Conservation (phyloP, 2,329 filamentous ascomycete species). For the Fusarium oxysporum region DNA sequence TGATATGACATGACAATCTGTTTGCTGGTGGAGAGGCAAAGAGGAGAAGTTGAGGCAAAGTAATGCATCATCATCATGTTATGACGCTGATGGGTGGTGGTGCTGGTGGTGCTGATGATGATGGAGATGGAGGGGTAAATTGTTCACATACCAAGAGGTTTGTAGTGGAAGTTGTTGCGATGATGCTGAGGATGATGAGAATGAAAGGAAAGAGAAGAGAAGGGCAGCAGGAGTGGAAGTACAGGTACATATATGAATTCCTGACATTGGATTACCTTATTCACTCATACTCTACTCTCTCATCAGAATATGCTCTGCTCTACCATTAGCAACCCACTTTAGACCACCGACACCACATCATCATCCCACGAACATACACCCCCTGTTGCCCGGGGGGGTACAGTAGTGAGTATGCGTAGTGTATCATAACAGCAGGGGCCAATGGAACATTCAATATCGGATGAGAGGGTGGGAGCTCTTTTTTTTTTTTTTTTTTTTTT, state of each 20-base stretch:
- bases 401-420: not conserved
- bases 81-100: constrained; percentile 14
- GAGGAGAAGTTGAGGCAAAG: not conserved
- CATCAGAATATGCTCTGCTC: not conserved
- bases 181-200: constrained; percentile 33
- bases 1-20: constrained; percentile 23
- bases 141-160: constrained; percentile 17
- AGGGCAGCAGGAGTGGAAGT: constrained; percentile 32
- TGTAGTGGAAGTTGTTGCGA: constrained; percentile 19
- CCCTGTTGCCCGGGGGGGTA: constrained; percentile 12
- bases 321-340: constrained; percentile 17
- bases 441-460: constrained; percentile 26
- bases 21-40: not conserved
- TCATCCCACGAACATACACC: constrained; percentile 35
- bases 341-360: constrained; percentile 30
- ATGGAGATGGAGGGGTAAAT: constrained; percentile 26
- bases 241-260: constrained; percentile 41
- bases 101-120: constrained; percentile 7
- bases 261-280: constrained; percentile 36
- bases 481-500: not conserved
- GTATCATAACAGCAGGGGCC: constrained; percentile 8
- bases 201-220: constrained; percentile 28
- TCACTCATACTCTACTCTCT: not conserved
- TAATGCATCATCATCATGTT: constrained; percentile 15
- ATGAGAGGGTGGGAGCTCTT: constrained; percentile 33